Base-by-base conservation (phyloP, 441 rosid genomes). In the Mallotus japonicus region DNA sequence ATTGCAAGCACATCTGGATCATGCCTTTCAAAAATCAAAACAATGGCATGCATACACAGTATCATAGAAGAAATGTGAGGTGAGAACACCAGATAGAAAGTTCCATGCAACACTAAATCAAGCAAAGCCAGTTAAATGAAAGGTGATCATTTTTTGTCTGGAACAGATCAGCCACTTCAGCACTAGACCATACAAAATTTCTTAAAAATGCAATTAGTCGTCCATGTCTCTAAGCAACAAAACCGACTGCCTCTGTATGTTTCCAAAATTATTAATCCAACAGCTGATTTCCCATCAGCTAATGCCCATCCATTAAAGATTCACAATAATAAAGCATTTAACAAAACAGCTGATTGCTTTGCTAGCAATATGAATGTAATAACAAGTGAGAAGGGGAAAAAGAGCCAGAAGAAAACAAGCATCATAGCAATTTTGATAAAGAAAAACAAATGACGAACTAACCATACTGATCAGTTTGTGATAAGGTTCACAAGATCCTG, bases 391-490 rank as follows among this genome's bases (percentile, higher is more conserved):
- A 37, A 37, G 6, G 40, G 40, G 40, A 37, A 28, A 37, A 37
- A 37, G 40, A 37, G 40, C 40, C 40, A 37, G 5, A 37, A 37
- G 40, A 37, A 37, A 37, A 37, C 40, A 37, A 37, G 40, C 40
- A 37, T 3, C 40, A 37, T 37, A 37, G 6, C 40, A 16, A 5
- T 19, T 14, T 57, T 40, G 32, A 28, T 28, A 56, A 56, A 63
- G 50, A 4, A 72, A 59, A 37, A 62, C 8, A 65, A 65, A 63
- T 54, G 37, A 59, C 37, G 32, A 47, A 76, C 88, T 81, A 79
- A 91, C 97, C 99, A 95, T 91, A 83, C 72, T 85, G 76, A 91
- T 81, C 81, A 93, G 76, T 83, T 87, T 90, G 78, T 77, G 84
- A 74, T 81, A 85, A 60, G 85, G 83, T 42, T 85, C 82, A 76